Evolutionary conservation across 169 alveolate genomes (phyloP), one percentile per base, ranked within the genome.

Genomic region (Eimeria zaria): DNA sequence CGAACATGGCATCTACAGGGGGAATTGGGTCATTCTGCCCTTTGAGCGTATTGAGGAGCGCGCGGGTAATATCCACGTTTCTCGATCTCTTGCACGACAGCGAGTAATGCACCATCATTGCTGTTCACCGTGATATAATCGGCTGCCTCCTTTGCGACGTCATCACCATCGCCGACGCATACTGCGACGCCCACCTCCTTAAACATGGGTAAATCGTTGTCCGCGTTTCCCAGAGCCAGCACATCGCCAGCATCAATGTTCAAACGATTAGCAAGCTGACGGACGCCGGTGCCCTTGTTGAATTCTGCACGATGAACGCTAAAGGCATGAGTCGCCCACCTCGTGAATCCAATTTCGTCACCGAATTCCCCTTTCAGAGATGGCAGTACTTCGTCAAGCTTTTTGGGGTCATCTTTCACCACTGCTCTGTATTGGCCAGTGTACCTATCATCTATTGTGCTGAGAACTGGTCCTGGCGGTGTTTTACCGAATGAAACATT

Each of bases 171-270:
- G 8, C 76, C 80, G 16, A 97, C 97, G 5, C 97, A 96, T 20
- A 97, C 97, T 16, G 98, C 92, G 44, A 84, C 48, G 41, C 97
- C 97, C 12, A 95, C 92, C 8, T 91, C 97, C 3, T 88, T 71
- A n/a, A 97, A 90, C 96, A 97, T 80, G 78, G 97, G 97, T 30
- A 97, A 95, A 89, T 97, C 98, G 89, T 97, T 97, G 55, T 97
- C 98, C 0, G 97, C 98, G 84, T 97, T 98, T 4, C 98, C 98
- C 53, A 97, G 94, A 22, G 96, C 98, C 53, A 97, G 58, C 62
- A 97, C 97, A 46, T 97, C 95, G 64, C 88, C 95, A 69, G 97
- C 80, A 69, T 95, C 74, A 51, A 97, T 41, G 27, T 24, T 36
- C 67, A 87, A 41, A 48, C 46, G 51, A 27, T 36, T 46, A 7